Evolutionary conservation across 208 protist genomes (phyloP), one percentile per base, ranked within the genome.

Genomic region (Wallacemonas sp.): DNA sequence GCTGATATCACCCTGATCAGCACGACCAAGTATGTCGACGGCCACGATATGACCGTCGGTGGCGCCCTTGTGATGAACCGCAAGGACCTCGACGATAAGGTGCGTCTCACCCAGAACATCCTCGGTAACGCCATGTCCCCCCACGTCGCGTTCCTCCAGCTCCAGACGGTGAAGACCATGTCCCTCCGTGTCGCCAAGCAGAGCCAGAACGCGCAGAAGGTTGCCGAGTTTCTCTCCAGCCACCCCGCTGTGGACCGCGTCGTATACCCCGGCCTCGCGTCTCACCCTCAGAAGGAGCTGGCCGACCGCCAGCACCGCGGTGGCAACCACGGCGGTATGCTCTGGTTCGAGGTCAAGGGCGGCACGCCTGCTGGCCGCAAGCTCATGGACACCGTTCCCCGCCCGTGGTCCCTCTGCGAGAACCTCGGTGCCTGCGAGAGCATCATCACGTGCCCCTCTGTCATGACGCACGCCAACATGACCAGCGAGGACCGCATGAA

Each of bases 381-480:
- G 55, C 73, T 96, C 33, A 93, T 93, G 91, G 82, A 93, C 74
- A 92, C 84, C 19, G 84, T 93, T 17, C 81, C 78, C 27, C 80
- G 84, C 17, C 88, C 88, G 38, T 96, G 91, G 86, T 93, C 88
- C 0, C 81, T 96, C 19, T 93, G 91, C 63, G 97, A 98, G 73
- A 95, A 90, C 65, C 90, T 98, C 31, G 97, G 98, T 46, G 96
- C 90, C 51, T 75, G 92, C 31, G 97, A 99, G 79, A 95, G 82
- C 75, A 93, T 98, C 49, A 94, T 97, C 69, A 97, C 97, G n/a
- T 92, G 90, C 72, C 97, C 96, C 11, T 89, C 92, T 21, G 88
- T 97, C 59, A 99, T 99, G 97, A 99, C 97, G 1, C 98, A 99
- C 70, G 96, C 96, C 12, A 91, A 94, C 62, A 97, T 99, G 77